Conservation (phyloP, 2,329 filamentous ascomycete genomes). For the Periconia sp. region DNA sequence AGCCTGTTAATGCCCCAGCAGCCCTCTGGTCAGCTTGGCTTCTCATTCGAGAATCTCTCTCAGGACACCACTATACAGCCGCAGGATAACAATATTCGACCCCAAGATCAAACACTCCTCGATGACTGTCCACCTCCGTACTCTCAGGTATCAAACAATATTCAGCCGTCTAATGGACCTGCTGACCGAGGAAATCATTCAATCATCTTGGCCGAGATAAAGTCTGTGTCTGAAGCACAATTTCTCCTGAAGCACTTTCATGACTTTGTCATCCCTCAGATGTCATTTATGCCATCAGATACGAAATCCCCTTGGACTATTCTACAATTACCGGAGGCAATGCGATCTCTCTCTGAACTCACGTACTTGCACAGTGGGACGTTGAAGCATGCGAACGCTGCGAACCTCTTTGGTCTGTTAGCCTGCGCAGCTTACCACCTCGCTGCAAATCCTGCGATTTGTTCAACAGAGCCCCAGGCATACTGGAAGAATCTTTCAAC, state of each 20-base stretch:
- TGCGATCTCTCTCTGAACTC: conserved; percentile 11
- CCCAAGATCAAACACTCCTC: neutral
- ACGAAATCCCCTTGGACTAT: conserved; percentile 13
- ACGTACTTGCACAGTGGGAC: conserved; percentile 6
- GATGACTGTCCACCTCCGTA: neutral
- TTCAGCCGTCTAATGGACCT: no score
- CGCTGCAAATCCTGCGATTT: neutral
- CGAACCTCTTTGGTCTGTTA: conserved; percentile 10
- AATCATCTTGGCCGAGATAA: conserved; percentile 6
- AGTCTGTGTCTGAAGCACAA: conserved; percentile 8
- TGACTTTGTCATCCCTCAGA: conserved; percentile 9
- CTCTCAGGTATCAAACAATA: neutral
- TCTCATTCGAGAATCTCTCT: neutral
- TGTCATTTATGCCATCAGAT: conserved; percentile 10
- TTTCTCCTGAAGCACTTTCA: conserved; percentile 18
- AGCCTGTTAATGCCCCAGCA: conserved; percentile 1
- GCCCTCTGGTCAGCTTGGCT: neutral
- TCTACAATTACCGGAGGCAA: conserved; percentile 10
- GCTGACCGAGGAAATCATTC: neutral
- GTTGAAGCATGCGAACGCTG: conserved; percentile 11
- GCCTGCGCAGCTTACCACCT: conserved; percentile 11
- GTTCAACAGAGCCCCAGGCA: conserved; percentile 1
- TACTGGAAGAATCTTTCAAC: conserved; percentile 6
- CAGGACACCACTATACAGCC: neutral
- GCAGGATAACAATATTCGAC: neutral